A percentile compares a stretch with the other conserved stretches of the same genome.
Conservation (phyloP, 2,329 filamentous ascomycete species). For the Neodidymelliopsis sp. region DNA sequence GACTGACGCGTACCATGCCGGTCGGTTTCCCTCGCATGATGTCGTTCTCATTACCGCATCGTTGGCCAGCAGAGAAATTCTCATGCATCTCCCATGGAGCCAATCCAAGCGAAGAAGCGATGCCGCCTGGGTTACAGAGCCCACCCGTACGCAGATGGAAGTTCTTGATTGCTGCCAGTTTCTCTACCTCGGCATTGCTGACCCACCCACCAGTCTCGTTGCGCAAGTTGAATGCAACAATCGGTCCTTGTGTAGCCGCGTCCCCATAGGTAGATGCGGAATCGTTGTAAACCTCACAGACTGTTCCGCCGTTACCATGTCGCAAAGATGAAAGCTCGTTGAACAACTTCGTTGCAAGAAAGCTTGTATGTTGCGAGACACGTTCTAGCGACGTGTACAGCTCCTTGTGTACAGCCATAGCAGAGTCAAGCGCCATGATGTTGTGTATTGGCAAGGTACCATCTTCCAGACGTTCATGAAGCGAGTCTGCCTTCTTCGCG, state of each 20-base stretch:
- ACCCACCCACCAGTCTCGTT: conserved; percentile 76
- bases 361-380: conserved; percentile 75
- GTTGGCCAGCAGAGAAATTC: conserved; percentile 84
- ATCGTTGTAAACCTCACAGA: conserved; percentile 72
- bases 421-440: conserved; percentile 81
- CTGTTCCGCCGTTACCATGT: conserved; percentile 72
- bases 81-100: conserved; percentile 81
- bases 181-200: conserved; percentile 85
- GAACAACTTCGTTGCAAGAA: conserved; percentile 67
- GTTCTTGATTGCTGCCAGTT: conserved; percentile 76
- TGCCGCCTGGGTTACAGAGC: conserved; percentile 89
- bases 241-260: conserved; percentile 68
- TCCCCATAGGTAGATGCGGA: conserved; percentile 52
- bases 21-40: conserved; percentile 85
- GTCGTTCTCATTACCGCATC: conserved; percentile 84
- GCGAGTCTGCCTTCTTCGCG: conserved; percentile 70
- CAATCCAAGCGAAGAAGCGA: conserved; percentile 75
- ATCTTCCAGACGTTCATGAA: conserved; percentile 88
- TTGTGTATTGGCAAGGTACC: conserved; percentile 90
- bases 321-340: conserved; percentile 64
- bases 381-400: conserved; percentile 76
- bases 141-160: conserved; percentile 89
- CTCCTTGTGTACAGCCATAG: conserved; percentile 71
- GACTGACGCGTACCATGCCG: conserved; percentile 82
- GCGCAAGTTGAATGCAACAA: conserved; percentile 83